phyloP scores from a whole-genome alignment of 805 yeast genomes.

The Candida nanaspora region DNA sequence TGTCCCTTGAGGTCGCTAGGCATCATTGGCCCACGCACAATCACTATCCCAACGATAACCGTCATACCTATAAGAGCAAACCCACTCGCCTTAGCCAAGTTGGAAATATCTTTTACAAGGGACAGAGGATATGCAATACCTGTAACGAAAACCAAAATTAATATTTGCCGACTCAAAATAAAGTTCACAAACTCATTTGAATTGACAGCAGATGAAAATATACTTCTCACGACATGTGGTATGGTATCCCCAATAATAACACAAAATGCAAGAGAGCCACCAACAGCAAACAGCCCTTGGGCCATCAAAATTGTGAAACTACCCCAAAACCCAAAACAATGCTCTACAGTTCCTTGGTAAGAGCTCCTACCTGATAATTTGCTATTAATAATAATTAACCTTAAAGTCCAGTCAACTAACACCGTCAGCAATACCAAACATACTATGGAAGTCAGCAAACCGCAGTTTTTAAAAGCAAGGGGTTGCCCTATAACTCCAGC shows the following conservation, averaged over 20 bases:
- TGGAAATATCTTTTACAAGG: constrained; percentile 71
- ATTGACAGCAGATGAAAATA: constrained; percentile 43
- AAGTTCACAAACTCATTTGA: constrained; percentile 35
- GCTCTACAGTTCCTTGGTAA: constrained; percentile 78
- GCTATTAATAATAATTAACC: constrained; percentile 76
- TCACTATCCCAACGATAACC: constrained; percentile 66
- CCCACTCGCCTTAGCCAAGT: constrained; percentile 79
- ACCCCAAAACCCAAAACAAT: constrained; percentile 73
- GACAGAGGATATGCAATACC: constrained; percentile 80
- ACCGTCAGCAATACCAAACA: constrained; percentile 53
- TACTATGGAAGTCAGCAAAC: constrained; percentile 66
- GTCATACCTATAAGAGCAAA: constrained; percentile 82
- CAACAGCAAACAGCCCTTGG: constrained; percentile 86
- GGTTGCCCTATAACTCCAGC: constrained; percentile 97
- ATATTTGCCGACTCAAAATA: constrained; percentile 58
- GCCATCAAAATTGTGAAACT: constrained; percentile 59
- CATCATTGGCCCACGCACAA: constrained; percentile 63
- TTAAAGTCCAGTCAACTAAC: constrained; percentile 80
- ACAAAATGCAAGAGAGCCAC: constrained; percentile 91
- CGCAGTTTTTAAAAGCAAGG: constrained; percentile 75
- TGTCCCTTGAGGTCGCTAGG: constrained; percentile 41
- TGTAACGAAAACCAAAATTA: constrained; percentile 62
- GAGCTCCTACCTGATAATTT: constrained; percentile 68
- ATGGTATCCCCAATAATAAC: constrained; percentile 93
- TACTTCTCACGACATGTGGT: constrained; percentile 75